Evolutionary conservation across 306 rosid species (phyloP), one percentile per base, ranked within the genome.

Genomic region (Acacia crassicarpa): DNA sequence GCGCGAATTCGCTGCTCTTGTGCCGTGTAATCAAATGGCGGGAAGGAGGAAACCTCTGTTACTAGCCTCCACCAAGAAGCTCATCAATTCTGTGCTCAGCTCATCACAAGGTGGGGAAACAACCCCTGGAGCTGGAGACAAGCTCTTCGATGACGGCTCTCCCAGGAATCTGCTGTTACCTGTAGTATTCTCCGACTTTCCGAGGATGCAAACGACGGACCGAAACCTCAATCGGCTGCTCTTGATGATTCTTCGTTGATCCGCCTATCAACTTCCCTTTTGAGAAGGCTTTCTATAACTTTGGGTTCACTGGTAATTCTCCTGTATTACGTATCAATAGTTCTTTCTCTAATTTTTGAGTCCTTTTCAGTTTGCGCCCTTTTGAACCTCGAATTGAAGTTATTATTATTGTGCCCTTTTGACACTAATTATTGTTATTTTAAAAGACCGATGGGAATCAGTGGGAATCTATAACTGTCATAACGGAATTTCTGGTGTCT

Each of bases 41-140:
- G 94, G 83, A 78, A 91, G 92, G 79, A 86, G 99, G 80, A 91
- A 92, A 78, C 96, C 98, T 33, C 86, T 93, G 84, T 58, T 95
- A 4, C 93, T 95, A 22, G 80, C 87, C 81, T 93, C 96, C 49
- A 92, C 99, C 43, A 93, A 86, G 61, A 49, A 75, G 48, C 78
- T 87, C 53, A 7, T 95, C 82, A 84, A 79, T 74, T 93, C 97
- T 71, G 78, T 91, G 13, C 78, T 90, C 46, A 78, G 59, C 38
- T 82, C 90, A 7, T 75, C 83, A 40, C 82, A 59, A 13, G 7
- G 33, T 13, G n/a, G 20, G 40, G 75, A 71, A 59, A 22, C 32
- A 35, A 23, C 14, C 72, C 79, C 81, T n/a, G 74, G 76, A 65
- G 78, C 72, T 40, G 80, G 8, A 27, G 61, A 72, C 66, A 76